Evolutionary conservation across 1,284 basidiomycete species (phyloP), one percentile per base, ranked within the genome.

Genomic region (Mycosarcoma mackinlayi): DNA sequence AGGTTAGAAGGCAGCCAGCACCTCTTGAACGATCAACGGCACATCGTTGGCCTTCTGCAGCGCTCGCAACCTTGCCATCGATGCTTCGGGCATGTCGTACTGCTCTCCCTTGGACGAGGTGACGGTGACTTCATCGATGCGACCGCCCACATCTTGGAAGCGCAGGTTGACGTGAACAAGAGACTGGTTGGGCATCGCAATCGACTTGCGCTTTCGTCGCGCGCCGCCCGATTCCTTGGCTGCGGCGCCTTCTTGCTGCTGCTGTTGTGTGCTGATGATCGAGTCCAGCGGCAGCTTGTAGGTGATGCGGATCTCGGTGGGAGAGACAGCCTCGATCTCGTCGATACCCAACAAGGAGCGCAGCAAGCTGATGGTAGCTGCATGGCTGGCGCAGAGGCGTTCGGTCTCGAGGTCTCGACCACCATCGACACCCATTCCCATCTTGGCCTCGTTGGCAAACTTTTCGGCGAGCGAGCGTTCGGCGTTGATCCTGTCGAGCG

Each of bases 401-500:
- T 78, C 77, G 11, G 71, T 68, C 55, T 75, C 70, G 45, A 76
- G 64, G 30, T 78, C 77, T 27, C 77, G 67, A 1, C 73, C 73
- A 19, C 73, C 68, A 28, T 75, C 73, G 19, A 69, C 65, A 13
- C 75, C 73, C 63, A 70, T 71, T 25, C 77, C 75, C 45, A 75
- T 54, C 68, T 67, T 65, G 35, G 73, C 77, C 38, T 78, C 75
- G 55, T 70, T 74, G 28, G 77, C 77, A 34, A 59, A 66, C 56
- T 75, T 77, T 47, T 78, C 77, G 1, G 75, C 77, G 16, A 70
- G 62, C 5, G 70, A 69, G 10, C 77, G 75, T 34, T 78, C 77
- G 35, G 66, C 63, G 40, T 72, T 72, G 53, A 78, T 74, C 23
- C 70, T 55, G 52, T 78, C 75, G 21, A 77, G 60, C n/a, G 64